Evolutionary conservation across 2,329 filamentous ascomycete genomes (phyloP).

Genomic region (Ophiostoma triangulosporum): DNA sequence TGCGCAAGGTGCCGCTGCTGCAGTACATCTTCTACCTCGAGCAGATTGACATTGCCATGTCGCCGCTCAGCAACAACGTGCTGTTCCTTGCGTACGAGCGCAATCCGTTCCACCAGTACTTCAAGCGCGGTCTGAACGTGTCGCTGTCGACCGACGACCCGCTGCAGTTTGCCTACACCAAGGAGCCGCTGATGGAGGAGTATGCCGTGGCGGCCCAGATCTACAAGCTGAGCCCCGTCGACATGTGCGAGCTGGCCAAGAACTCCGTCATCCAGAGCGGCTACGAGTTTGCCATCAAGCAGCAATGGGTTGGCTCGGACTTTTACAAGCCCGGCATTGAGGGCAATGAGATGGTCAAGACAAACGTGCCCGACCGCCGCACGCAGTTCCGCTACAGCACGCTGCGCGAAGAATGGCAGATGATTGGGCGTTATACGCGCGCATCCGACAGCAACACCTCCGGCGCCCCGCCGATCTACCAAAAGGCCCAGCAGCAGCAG

Average conservation of each 20-base stretch:
- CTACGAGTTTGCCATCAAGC: constrained; percentile 79
- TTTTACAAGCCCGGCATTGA: constrained; percentile 65
- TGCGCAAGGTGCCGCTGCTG: constrained; percentile 85
- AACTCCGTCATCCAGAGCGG: constrained; percentile 92
- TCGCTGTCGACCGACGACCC: constrained; percentile 95
- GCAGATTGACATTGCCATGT: constrained; percentile 98
- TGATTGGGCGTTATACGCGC: constrained; percentile 30
- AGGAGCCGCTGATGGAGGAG: constrained; percentile 94
- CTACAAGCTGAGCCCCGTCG: constrained; percentile 90
- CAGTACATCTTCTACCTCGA: constrained; percentile 98
- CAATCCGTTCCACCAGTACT: constrained; percentile 93
- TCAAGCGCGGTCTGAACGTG: constrained; percentile 86
- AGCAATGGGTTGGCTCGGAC: constrained; percentile 75
- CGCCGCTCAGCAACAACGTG: constrained; percentile 95
- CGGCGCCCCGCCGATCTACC: background rate
- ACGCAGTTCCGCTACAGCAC: constrained; percentile 86
- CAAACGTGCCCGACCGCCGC: constrained; percentile 86
- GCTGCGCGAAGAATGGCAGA: constrained; percentile 64
- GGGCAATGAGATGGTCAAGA: constrained; percentile 90
- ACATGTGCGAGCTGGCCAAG: constrained; percentile 97
- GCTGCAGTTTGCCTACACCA: constrained; percentile 95
- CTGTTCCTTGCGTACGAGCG: constrained; percentile 92
- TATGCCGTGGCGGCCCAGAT: constrained; percentile 97
- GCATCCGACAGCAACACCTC: background rate
- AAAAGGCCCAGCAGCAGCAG: background rate